Base-by-base conservation (phyloP, 768 basidiomycete genomes). In the Xerocomus brunneocitrinus region DNA sequence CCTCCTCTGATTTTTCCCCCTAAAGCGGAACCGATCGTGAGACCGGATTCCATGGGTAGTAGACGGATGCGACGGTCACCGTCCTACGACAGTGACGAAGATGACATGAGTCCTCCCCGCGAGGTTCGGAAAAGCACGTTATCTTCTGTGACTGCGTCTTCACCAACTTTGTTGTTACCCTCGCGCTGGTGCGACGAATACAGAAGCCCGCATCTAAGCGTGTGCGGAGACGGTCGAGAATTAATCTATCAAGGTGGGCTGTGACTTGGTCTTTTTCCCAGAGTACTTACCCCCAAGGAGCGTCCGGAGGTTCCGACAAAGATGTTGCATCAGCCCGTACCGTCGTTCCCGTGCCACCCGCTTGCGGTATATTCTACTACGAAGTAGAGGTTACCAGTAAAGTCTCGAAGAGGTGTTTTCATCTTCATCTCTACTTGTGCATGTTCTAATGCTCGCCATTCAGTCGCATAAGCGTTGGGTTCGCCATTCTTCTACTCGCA, bases 361-460 rank as follows among this genome's bases (percentile, higher is more conserved):
- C 87, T 10, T 89, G 89, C 61, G 97, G 95, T 24, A 84, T 98
- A 50, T 95, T 91, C 66, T 99, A 98, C 69, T 99, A 87, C 66
- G 95, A 99, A 73, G 83, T 93, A 5, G 83, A 89, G 61, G 82
- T 98, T 43, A 66, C 87, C 6, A 83, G 87, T 65, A 89, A 89
- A 30, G 82, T 87, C 65, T 75, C 80, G 40, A 89, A 87, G 68
- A 92, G 90, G 92, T 87, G 60, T 66, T 82, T 71, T 24, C 28
- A 12, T 27, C 25, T 36, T 34, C 25, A 8, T 39, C 16, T 44
- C 55, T 12, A 43, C 36, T 44, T 25, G 32, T 5, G n/a, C 55
- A 42, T 52, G 59, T 55, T 56, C 55, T 66, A 30, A 66, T 55
- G 25, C 44, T 43, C 7, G 50, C 44, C 8, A 58, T 48, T 9